Evolutionary conservation across 257 asterid species (phyloP).

Genomic region (Solanum sitiens): DNA sequence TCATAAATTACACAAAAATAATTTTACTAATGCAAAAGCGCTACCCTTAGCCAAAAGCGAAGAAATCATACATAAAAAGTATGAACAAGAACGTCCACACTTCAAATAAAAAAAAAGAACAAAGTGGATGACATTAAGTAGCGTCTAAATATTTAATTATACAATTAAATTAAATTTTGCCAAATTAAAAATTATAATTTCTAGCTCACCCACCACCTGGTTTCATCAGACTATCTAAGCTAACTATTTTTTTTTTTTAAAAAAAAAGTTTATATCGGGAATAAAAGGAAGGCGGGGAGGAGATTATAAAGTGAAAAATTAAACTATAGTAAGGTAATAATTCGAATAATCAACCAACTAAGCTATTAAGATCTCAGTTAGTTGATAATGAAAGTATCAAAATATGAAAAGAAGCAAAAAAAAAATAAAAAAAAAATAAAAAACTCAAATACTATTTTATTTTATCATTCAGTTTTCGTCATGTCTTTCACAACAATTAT

Average conservation of each 20-base stretch:
- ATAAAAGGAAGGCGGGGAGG: not conserved
- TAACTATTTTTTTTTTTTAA: not conserved
- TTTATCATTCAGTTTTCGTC: not conserved
- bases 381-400: too few relatives aligned
- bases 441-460: not conserved
- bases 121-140: not conserved
- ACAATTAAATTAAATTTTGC: not conserved
- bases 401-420: not conserved
- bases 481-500: not conserved
- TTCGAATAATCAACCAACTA: not conserved
- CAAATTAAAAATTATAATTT: not conserved
- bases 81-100: not conserved
- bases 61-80: not conserved
- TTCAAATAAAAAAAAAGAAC: not conserved
- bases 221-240: not conserved
- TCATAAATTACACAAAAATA: not conserved
- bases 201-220: not conserved
- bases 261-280: not conserved
- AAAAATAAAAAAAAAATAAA: not conserved
- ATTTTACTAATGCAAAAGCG: not conserved
- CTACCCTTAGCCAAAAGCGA: not conserved
- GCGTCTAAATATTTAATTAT: not conserved
- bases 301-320: not conserved
- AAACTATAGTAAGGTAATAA: rapidly evolving
- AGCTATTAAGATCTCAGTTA: too few relatives aligned